A percentile compares a stretch with the other conserved stretches of the same genome.
phyloP scores from a whole-genome alignment of 1,284 basidiomycete genomes.

The Ganoderma multipileum region DNA sequence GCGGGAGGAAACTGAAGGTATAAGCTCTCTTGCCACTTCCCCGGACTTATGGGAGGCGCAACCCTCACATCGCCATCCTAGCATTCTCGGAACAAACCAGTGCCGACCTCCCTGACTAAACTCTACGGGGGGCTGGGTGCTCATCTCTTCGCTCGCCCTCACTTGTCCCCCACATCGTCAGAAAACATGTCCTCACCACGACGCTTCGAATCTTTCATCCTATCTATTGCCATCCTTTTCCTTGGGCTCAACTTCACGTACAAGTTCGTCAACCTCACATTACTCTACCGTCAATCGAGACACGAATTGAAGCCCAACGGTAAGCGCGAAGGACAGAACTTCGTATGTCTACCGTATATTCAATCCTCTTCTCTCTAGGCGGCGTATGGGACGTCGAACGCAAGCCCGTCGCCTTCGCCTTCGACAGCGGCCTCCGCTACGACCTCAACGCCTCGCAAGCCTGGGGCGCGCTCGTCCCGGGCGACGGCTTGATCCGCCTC shows the following conservation, averaged over 20 bases:
- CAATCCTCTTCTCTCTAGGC: conserved; percentile 3
- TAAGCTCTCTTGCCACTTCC: neutral
- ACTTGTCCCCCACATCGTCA: neutral
- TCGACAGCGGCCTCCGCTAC: conserved; percentile 29
- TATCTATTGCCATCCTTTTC: neutral
- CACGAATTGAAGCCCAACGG: conserved; percentile 14
- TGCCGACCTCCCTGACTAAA: neutral
- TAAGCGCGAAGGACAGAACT: neutral
- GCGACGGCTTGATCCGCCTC: conserved; percentile 29
- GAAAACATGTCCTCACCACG: conserved; percentile 7
- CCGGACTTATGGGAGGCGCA: neutral
- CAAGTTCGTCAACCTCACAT: conserved; percentile 21
- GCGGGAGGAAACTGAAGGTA: neutral
- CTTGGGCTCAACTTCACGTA: conserved; percentile 22
- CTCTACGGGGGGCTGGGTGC: neutral
- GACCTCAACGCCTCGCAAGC: conserved; percentile 28
- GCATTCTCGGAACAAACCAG: neutral
- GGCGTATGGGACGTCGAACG: conserved; percentile 29
- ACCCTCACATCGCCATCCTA: neutral
- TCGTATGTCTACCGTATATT: neutral
- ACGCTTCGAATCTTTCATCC: conserved; percentile 7
- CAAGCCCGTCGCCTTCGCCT: conserved; percentile 28
- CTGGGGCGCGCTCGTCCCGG: conserved; percentile 31
- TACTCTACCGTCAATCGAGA: conserved; percentile 7
- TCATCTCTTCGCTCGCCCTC: neutral